Evolutionary conservation across 768 basidiomycete genomes (phyloP), one percentile per base, ranked within the genome.

Genomic region (Rhodotorula diobovata): DNA sequence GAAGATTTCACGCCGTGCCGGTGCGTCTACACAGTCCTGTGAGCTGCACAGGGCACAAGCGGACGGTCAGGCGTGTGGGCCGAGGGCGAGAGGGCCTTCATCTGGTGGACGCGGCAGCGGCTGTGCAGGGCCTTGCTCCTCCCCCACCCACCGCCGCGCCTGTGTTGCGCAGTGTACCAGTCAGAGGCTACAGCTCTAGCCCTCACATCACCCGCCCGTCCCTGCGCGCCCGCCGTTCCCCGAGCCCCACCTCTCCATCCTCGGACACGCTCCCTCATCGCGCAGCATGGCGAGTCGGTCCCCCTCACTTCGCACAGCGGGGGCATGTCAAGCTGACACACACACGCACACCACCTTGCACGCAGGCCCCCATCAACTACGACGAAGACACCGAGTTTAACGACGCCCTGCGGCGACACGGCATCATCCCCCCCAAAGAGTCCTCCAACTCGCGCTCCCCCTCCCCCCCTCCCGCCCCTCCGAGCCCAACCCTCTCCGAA

Each of bases 341-440:
- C 21, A n/a, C 15, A 18, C 39, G n/a, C 15, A 1, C 18, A 30
- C n/a, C n/a, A n/a, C n/a, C n/a, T n/a, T n/a, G n/a, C n/a, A 12
- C 41, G 11, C 58, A 59, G 58, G 21, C 41, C 1, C 30, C 68
- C 0, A 43, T 75, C 68, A 64, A 72, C 57, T 72, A 72, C 70
- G 61, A 70, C 15, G 60, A 39, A 16, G 74, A 82, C 80, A 75
- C 74, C 35, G 74, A 75, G 63, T 75, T 75, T 78, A 82, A 82
- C 73, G 83, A 81, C 66, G 82, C 82, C 12, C 80, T 83, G 28
- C 80, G 81, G 28, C 81, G 81, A 20, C 81, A 81, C 62, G 83
- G 83, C 28, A 83, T 83, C 76, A 77, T 83, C 61, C 81, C 81
- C 5, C 79, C 80, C 25, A 81, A 80, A 70, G 79, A 56, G 30